Evolutionary conservation across 129 eudicot genomes (phyloP), one percentile per base, ranked within the genome.

Genomic region (Flaveria robusta): DNA sequence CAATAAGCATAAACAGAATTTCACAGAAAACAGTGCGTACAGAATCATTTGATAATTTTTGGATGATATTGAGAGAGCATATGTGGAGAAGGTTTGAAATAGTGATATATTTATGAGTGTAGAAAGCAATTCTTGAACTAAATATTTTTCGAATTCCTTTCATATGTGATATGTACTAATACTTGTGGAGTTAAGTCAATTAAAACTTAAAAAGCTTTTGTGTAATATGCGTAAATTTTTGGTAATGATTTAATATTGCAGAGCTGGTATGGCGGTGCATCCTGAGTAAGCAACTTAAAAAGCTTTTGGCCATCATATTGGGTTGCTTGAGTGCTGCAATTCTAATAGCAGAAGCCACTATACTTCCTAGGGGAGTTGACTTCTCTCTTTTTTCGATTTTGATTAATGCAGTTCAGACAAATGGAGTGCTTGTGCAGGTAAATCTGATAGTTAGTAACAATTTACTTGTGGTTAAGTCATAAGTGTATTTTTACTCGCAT

Each of bases 301-400:
- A 73, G 83, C 62, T 88, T 72, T 83, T 74, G 69, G 94, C 98
- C 11, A 60, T 93, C 42, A 74, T 88, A 24, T 74, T 93, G 64
- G 96, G 98, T 66, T 88, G 88, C 87, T 79, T 93, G 85, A 85
- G 92, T 70, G 95, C 79, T 64, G 90, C 96, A 60, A 90, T 93
- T 83, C 98, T 93, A 69, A 78, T 93, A 66, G 98, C 98, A 27
- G 98, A 93, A 80, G 98, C 98, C 56, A 93, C 98, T 26, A 74
- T 93, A 59, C 84, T 93, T n/a, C 89, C 96, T 9, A 88, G 81
- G 58, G 93, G 89, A 56, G 91, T 93, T 76, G 86, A 93, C 85
- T 86, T 93, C 63, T 93, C 98, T 42, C 87, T 93, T 39, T 90
- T 93, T 77, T 93, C 98, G 9, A 64, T 83, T 49, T 81, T 93